Evolutionary conservation across 345 rosid genomes (phyloP).

Genomic region (Litchi chinensis): DNA sequence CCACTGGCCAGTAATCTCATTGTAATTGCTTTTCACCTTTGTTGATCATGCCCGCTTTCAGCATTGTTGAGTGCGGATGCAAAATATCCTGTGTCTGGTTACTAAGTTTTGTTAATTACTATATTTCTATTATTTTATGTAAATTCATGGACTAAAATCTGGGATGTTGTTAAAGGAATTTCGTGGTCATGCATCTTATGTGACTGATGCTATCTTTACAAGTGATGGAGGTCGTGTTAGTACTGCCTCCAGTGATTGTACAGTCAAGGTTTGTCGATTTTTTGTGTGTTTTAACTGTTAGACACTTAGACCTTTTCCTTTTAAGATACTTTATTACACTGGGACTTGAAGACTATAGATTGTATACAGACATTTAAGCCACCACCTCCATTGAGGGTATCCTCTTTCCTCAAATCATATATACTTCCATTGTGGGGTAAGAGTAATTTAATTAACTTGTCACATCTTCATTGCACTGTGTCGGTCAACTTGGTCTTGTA

Average conservation of each 20-base stretch:
- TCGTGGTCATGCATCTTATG: slow-evolving; percentile 87
- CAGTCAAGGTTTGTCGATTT: slow-evolving; percentile 61
- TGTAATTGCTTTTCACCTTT: too few relatives aligned
- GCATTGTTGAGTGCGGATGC: neutral
- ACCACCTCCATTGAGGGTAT: slow-evolving; percentile 92
- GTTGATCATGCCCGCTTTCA: too few relatives aligned
- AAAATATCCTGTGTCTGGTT: neutral
- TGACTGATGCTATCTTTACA: slow-evolving; percentile 91
- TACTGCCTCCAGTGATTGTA: slow-evolving; percentile 93
- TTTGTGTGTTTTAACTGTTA: slow-evolving; percentile 8
- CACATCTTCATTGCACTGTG: slow-evolving; percentile 7
- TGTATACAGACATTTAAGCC: slow-evolving; percentile 94
- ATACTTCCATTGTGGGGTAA: slow-evolving; percentile 4
- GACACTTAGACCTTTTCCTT: neutral
- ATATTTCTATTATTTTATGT: slow-evolving; percentile 24
- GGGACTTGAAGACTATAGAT: slow-evolving; percentile 96
- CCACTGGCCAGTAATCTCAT: too few relatives aligned
- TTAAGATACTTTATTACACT: slow-evolving; percentile 30
- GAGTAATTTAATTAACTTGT: slow-evolving; percentile 4
- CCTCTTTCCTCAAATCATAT: slow-evolving; percentile 5
- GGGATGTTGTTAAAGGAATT: slow-evolving; percentile 96
- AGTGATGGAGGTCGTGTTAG: slow-evolving; percentile 84
- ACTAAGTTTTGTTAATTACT: neutral
- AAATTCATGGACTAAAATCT: slow-evolving; percentile 95
- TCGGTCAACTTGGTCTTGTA: neutral